Evolutionary conservation across 805 yeast species (phyloP), one percentile per base, ranked within the genome.

Genomic region (Saturnispora zaruensis): DNA sequence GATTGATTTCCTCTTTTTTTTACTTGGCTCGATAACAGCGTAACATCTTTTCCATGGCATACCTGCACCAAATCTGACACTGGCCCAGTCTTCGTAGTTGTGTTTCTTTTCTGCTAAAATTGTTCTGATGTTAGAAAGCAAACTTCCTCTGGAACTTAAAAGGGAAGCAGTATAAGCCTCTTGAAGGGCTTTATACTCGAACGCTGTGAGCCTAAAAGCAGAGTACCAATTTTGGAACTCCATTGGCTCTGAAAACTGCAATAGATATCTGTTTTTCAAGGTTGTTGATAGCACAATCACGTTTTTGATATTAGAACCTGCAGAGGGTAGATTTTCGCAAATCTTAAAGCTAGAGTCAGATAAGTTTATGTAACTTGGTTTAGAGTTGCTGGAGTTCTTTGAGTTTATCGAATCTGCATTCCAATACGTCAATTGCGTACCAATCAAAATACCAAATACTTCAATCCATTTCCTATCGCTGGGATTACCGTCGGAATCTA

Each of bases 31-130:
- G 50, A 91, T 77, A 9, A 90, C 96, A 3, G 96, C 91, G 70
- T 78, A 93, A 62, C 96, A 91, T 52, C 95, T 76, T 62, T 83
- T 86, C 97, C 97, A 93, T 1, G 97, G 96, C 95, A 88, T 87
- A 23, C 99, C 99, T 8, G 93, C 78, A 18, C 99, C 98, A 66
- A 91, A 93, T 56, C 98, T 75, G 16, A 93, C 95, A 63, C 89
- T 78, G 41, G 85, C 89, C 97, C 96, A 91, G 60, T 90, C 96
- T 65, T 87, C 96, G 61, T 88, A 93, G 52, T 78, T 79, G 63
- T 81, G 86, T 60, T 91, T 83, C 18, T 93, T 83, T 55, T 86
- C 96, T 0, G 95, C 84, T 51, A 93, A 72, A 42, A 93, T 74
- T 14, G 91, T 84, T 53, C 86, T 78, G 54, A 93, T 89, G 61